Conservation (phyloP, 768 basidiomycete species). For the Agrocybe praecox region DNA sequence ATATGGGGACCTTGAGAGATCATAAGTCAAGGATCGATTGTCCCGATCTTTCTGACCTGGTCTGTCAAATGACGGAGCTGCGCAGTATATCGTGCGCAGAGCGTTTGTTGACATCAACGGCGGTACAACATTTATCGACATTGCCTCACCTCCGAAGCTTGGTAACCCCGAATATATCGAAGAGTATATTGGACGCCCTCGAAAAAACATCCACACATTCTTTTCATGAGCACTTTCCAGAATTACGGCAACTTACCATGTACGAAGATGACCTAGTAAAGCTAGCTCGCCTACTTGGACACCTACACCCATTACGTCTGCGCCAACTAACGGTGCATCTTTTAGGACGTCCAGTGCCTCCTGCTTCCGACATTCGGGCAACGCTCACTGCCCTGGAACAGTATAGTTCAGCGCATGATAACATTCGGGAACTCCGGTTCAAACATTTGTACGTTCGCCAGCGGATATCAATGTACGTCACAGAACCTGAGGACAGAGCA, state of each 20-base stretch:
- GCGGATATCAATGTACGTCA: not conserved
- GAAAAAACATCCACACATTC: too few species aligned
- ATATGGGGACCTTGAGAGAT: conserved; percentile 5
- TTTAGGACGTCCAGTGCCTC: not conserved
- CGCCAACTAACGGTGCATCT: conserved; percentile 1
- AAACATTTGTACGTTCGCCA: not conserved
- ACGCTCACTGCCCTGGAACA: not conserved
- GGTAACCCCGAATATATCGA: conserved; percentile 4
- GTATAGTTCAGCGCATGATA: not conserved
- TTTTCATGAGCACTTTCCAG: conserved; percentile 1
- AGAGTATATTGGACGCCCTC: conserved; percentile 1
- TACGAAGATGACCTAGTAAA: not conserved
- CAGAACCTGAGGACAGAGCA: not conserved
- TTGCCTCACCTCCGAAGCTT: conserved; percentile 8
- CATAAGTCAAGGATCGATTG: not conserved
- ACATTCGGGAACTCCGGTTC: not conserved
- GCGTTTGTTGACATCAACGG: not conserved
- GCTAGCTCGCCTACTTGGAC: not conserved
- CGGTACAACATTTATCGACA: conserved; percentile 5
- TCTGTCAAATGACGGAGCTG: conserved; percentile 10
- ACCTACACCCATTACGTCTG: conserved; percentile 1
- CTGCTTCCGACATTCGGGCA: not conserved
- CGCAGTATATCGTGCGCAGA: conserved; percentile 9
- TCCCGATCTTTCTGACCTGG: conserved; percentile 6
- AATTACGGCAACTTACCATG: conserved; percentile 8